These are phyloP conservation scores for Helenozyma rhizophorensis DNA, from an alignment of 805 yeast species.

Conservation along the genomic window DNA sequence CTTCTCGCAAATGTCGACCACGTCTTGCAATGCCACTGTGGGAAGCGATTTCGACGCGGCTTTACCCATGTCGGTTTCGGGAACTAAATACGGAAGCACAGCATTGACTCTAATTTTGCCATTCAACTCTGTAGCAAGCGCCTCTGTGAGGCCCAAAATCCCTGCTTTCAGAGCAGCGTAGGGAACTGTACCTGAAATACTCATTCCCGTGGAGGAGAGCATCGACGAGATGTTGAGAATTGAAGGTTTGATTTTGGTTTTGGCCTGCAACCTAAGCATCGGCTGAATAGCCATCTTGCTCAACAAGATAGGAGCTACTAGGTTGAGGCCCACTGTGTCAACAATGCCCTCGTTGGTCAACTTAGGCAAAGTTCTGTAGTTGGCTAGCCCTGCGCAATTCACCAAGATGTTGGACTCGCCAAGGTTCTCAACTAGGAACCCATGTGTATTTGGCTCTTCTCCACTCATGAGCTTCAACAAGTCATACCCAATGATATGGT, in stretches of 20 bases:
- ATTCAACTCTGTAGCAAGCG: slow-evolving; percentile 58
- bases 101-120: slow-evolving; percentile 58
- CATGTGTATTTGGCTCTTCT: not conserved
- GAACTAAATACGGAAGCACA: slow-evolving; percentile 62
- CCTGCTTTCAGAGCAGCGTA: slow-evolving; percentile 75
- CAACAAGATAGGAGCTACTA: slow-evolving; percentile 57
- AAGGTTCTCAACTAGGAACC: slow-evolving; percentile 1
- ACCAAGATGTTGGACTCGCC: slow-evolving; percentile 42
- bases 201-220: slow-evolving; percentile 38
- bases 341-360: slow-evolving; percentile 40
- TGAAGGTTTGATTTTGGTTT: slow-evolving; percentile 19
- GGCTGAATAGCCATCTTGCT: slow-evolving; percentile 48
- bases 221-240: slow-evolving; percentile 68
- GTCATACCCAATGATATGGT: slow-evolving; percentile 4
- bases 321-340: slow-evolving; percentile 49
- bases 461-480: slow-evolving; percentile 3
- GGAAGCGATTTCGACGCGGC: slow-evolving; percentile 18
- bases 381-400: slow-evolving; percentile 68
- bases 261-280: slow-evolving; percentile 39
- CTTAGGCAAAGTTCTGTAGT: slow-evolving; percentile 44
- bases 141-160: slow-evolving; percentile 53
- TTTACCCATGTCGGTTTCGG: slow-evolving; percentile 63
- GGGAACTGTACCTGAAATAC: slow-evolving; percentile 53
- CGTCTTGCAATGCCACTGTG: slow-evolving; percentile 22
- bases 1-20: slow-evolving; percentile 18